Evolutionary conservation across 352 stramenopile genomes (phyloP).

Genomic region (Globisporangium mamillatum): DNA sequence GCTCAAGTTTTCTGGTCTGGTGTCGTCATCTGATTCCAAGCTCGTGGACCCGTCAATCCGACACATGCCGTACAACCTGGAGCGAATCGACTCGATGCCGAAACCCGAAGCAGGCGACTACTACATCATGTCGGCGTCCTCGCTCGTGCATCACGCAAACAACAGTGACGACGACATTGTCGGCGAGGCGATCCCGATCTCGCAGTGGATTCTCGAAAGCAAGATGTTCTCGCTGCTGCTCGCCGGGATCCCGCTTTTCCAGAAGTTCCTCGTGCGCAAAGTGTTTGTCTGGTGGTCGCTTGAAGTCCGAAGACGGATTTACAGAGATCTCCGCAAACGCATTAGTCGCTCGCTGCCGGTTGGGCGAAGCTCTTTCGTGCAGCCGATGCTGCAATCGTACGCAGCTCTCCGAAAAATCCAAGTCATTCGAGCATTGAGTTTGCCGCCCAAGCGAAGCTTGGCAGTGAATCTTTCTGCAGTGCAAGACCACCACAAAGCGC

Average conservation of each 20-base stretch:
- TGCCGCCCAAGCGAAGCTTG: slow-evolving; percentile 28
- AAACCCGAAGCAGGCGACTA: slow-evolving; percentile 41
- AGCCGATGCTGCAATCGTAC: slow-evolving; percentile 39
- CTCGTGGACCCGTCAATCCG: slow-evolving; percentile 11
- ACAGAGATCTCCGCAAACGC: slow-evolving; percentile 33
- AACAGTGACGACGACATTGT: slow-evolving; percentile 31
- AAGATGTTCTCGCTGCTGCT: slow-evolving; percentile 71
- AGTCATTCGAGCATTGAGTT: slow-evolving; percentile 32
- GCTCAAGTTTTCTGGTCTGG: slow-evolving; percentile 26
- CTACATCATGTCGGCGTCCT: slow-evolving; percentile 63
- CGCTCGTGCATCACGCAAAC: slow-evolving; percentile 57
- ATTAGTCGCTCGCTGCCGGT: slow-evolving; percentile 36
- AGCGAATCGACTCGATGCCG: slow-evolving; percentile 31
- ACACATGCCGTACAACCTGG: slow-evolving; percentile 67
- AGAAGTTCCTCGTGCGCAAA: slow-evolving; percentile 65
- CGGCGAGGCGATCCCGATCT: slow-evolving; percentile 55
- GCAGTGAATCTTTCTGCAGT: slow-evolving; percentile 34
- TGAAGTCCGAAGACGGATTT: slow-evolving; percentile 39
- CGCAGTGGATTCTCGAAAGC: slow-evolving; percentile 73
- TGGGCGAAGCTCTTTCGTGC: slow-evolving; percentile 35
- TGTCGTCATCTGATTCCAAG: neutral
- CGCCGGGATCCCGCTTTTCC: slow-evolving; percentile 68
- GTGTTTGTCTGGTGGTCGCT: slow-evolving; percentile 50
- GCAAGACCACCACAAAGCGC: slow-evolving; percentile 47
- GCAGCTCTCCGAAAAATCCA: slow-evolving; percentile 39